These are phyloP conservation scores for Macrocystidia cucumis DNA, from an alignment of 1,284 basidiomycete genomes.

Conservation along the genomic window DNA sequence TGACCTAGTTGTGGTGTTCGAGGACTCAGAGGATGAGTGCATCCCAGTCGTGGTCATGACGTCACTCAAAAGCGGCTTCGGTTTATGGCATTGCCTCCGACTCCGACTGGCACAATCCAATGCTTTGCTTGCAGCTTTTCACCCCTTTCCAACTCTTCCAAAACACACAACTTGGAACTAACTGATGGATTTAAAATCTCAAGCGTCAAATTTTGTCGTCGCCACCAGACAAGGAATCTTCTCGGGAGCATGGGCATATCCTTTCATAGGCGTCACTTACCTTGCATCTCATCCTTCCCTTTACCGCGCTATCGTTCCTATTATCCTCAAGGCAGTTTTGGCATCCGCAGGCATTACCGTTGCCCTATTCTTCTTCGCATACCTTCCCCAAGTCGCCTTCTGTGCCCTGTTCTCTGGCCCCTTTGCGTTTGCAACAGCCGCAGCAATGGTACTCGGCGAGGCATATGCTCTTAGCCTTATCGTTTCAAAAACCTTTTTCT, in stretches of 20 bases:
- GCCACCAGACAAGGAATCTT: slow-evolving; percentile 21
- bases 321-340: slow-evolving; percentile 29
- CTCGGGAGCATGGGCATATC: slow-evolving; percentile 28
- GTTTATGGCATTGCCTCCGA: too few relatives aligned
- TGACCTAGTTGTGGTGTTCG: too few relatives aligned
- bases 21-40: too few relatives aligned
- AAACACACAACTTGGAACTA: too few relatives aligned
- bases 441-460: slow-evolving; percentile 30
- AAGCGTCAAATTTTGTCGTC: too few relatives aligned
- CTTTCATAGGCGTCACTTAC: slow-evolving; percentile 26
- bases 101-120: too few relatives aligned
- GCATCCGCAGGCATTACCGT: slow-evolving; percentile 35
- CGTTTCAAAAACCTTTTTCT: slow-evolving; percentile 39
- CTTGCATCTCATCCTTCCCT: slow-evolving; percentile 25
- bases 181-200: too few relatives aligned
- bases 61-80: too few relatives aligned
- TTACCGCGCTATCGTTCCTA: slow-evolving; percentile 28
- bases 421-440: slow-evolving; percentile 33
- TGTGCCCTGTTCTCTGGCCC: slow-evolving; percentile 59
- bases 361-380: slow-evolving; percentile 54
- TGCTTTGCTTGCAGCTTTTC: too few relatives aligned
- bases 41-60: too few relatives aligned
- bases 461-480: slow-evolving; percentile 35
- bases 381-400: slow-evolving; percentile 61
- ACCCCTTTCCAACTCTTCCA: too few relatives aligned